Evolutionary conservation across 192 early-diverging fungal genomes (phyloP).

Genomic region (Podila epigama): DNA sequence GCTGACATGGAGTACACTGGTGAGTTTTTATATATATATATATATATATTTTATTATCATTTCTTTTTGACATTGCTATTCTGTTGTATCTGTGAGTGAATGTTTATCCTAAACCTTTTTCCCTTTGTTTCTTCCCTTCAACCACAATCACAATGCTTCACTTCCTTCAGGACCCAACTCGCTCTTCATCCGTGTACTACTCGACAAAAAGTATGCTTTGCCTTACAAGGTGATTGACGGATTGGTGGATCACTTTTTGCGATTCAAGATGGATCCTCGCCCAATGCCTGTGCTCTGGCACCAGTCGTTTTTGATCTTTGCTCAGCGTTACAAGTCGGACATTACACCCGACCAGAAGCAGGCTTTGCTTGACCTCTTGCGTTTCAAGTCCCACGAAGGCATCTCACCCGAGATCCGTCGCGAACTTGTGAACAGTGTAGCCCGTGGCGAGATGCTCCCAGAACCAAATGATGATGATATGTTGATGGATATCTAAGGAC

Average conservation of each 20-base stretch:
- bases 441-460: constrained; percentile 72
- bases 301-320: constrained; percentile 94
- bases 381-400: constrained; percentile 76
- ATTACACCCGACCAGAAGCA: constrained; percentile 96
- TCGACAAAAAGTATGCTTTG: constrained; percentile 98
- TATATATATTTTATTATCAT: neutral
- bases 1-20: constrained; percentile 99
- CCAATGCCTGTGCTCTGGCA: constrained; percentile 98
- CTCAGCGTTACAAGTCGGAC: constrained; percentile 96
- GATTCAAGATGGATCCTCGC: constrained; percentile 84
- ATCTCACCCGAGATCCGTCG: constrained; percentile 95
- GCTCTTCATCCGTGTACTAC: constrained; percentile 92
- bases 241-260: constrained; percentile 94
- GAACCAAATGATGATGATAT: constrained; percentile 65
- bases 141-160: too few relatives aligned
- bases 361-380: constrained; percentile 82
- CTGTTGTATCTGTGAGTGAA: neutral
- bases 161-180: constrained; percentile 76
- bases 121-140: neutral
- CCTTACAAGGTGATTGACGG: constrained; percentile 97
- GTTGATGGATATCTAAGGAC: constrained; percentile 45
- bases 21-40: constrained; percentile 5
- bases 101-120: neutral
- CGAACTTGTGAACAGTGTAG: constrained; percentile 78
- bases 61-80: neutral